Evolutionary conservation across 225 moss, liverwort and hornwort genomes (phyloP).

Genomic region (Polytrichum commune): DNA sequence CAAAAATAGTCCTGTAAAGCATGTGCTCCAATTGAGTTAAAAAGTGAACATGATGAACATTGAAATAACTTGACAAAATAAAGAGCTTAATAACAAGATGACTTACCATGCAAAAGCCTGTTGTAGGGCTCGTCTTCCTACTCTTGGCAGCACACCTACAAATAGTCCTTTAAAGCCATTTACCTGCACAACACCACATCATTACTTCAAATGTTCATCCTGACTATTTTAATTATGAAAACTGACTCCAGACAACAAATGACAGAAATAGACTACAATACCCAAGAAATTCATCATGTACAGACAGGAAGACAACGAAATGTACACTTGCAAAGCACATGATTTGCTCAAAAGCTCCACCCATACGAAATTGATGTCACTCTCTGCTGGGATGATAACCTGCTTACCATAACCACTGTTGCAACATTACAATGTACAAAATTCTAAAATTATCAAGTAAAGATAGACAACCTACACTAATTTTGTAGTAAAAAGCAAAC

Average conservation of each 20-base stretch:
- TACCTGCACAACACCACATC: slow-evolving; percentile 32
- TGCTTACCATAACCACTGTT: not conserved
- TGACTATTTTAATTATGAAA: no score
- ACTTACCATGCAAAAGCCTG: slow-evolving; percentile 86
- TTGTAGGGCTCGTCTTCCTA: slow-evolving; percentile 80
- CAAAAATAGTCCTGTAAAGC: slow-evolving; percentile 77
- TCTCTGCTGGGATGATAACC: not conserved
- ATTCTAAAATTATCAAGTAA: no score
- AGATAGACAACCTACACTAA: no score
- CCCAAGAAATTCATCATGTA: not conserved
- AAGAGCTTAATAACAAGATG: not conserved
- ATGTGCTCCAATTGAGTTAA: slow-evolving; percentile 7
- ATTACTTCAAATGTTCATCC: no score
- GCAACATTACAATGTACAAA: no score
- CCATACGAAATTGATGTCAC: not conserved
- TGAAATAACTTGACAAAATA: not conserved
- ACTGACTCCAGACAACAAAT: no score
- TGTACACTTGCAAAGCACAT: not conserved
- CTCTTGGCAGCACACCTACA: slow-evolving; percentile 77
- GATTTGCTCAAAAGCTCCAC: not conserved
- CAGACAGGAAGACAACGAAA: not conserved
- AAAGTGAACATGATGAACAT: slow-evolving; percentile 1
- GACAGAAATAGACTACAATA: not conserved
- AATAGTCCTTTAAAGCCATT: slow-evolving; percentile 81
- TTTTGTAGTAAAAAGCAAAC: slow-evolving; percentile 18